Conservation (phyloP, 1,139 yeast genomes). For the Taphrina sp. region DNA sequence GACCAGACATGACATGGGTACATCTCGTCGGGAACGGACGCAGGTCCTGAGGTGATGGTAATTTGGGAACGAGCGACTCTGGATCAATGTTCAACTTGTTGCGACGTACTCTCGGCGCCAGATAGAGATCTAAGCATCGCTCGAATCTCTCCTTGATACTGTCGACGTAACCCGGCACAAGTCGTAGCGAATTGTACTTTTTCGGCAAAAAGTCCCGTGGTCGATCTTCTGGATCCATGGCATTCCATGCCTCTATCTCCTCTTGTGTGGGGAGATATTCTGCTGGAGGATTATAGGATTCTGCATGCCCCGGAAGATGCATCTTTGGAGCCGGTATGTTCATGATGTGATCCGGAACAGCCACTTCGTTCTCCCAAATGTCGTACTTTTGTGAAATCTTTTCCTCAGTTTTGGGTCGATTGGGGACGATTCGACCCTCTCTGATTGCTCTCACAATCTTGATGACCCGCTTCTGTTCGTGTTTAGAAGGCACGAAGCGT, state of each 20-base stretch:
- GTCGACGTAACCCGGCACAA: conserved; percentile 90
- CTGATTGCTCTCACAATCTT: conserved; percentile 93
- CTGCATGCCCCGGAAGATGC: conserved; percentile 95
- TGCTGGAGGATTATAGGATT: conserved; percentile 95
- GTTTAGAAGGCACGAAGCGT: conserved; percentile 92
- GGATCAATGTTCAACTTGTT: conserved; percentile 90
- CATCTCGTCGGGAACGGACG: conserved; percentile 97
- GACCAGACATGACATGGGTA: conserved; percentile 82
- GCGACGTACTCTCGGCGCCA: conserved; percentile 94
- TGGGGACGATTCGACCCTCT: conserved; percentile 88
- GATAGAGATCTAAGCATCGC: conserved; percentile 84
- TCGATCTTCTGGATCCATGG: conserved; percentile 71
- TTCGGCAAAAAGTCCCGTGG: conserved; percentile 61
- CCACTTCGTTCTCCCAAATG: conserved; percentile 69
- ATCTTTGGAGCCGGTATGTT: conserved; percentile 90
- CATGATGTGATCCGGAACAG: conserved; percentile 72
- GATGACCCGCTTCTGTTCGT: conserved; percentile 82
- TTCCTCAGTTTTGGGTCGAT: conserved; percentile 53
- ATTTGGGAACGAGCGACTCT: conserved; percentile 89
- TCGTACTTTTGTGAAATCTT: conserved; percentile 52
- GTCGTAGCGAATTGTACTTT: conserved; percentile 75
- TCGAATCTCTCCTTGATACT: conserved; percentile 87
- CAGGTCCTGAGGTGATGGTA: conserved; percentile 94
- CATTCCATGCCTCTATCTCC: conserved; percentile 71
- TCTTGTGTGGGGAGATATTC: conserved; percentile 82